Base-by-base conservation (phyloP, 2,329 filamentous ascomycete species). In the Aspergillus aculeatus region DNA sequence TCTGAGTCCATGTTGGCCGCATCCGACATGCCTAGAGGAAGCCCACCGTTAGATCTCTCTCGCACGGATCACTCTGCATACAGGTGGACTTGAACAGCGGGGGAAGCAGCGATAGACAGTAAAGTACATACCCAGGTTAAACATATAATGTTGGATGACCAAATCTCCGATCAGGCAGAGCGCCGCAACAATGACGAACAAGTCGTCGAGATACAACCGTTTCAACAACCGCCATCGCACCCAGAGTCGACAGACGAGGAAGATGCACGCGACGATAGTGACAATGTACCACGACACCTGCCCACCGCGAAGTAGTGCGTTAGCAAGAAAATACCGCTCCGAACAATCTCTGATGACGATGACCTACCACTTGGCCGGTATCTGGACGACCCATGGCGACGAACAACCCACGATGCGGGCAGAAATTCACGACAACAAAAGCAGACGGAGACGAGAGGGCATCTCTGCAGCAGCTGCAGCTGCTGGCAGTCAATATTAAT, bases 141-240 rank as follows among this genome's bases (percentile, higher is more conserved):
- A 67, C 65, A 66, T 66, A 47, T 63, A 62, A 59, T 66, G 65
- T 47, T 65, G 65, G 52, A 67, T 66, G n/a, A 51, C 61, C 56
- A 64, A 24, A 32, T 66, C 60, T 4, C 51, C 63, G 10, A 67
- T 63, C 35, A 67, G 50, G 48, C 65, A 65, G 5, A 62, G 12
- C 21, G 53, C 47, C 3, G 65, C 57, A 31, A 59, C 29, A 2
- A 57, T 29, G 6, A 67, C 55, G 29, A 67, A 54, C 19, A 50
- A 47, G 44, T 67, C 65, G 38, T 67, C 65, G 24, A 66, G 26
- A 16, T 67, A 67, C 50, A 64, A 57, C 35, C 56, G 54, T 44
- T 63, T 65, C 38, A 66, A 49, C 3, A 63, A 50, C 21, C 47
- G 57, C 63, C 59, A 57, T 41, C 64, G 63, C 21, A 65, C 53